A percentile compares a stretch with the other conserved stretches of the same genome.
Evolutionary conservation across 352 stramenopile genomes (phyloP).

Genomic region (Blastocystis sp.): DNA sequence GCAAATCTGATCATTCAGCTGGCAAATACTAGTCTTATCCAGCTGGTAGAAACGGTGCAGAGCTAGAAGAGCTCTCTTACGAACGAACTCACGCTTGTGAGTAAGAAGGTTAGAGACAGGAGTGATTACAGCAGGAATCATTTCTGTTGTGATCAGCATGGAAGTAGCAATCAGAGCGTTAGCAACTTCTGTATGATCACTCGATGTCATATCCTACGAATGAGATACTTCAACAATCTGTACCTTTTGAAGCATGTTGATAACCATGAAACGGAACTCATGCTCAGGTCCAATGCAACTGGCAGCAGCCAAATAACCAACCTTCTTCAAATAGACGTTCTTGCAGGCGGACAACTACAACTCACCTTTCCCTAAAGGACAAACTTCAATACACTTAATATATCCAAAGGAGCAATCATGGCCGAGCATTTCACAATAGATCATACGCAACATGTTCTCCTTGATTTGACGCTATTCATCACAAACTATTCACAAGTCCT

Average conservation of each 20-base stretch:
- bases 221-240: not conserved
- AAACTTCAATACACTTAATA: slow-evolving; percentile 94
- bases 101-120: slow-evolving; percentile 88
- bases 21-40: slow-evolving; percentile 80
- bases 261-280: slow-evolving; percentile 99
- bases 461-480: slow-evolving; percentile 70
- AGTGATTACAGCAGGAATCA: slow-evolving; percentile 88
- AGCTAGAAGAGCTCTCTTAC: slow-evolving; percentile 96
- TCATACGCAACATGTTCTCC: slow-evolving; percentile 95
- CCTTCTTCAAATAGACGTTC: slow-evolving; percentile 63
- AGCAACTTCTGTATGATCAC: slow-evolving; percentile 81
- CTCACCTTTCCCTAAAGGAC: slow-evolving; percentile 90
- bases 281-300: slow-evolving; percentile 91
- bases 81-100: slow-evolving; percentile 89
- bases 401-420: slow-evolving; percentile 99
- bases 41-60: slow-evolving; percentile 96
- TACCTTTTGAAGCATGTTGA: slow-evolving; percentile 96
- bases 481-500: not conserved
- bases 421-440: slow-evolving; percentile 99
- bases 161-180: slow-evolving; percentile 87
- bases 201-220: slow-evolving; percentile 72
- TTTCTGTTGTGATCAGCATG: slow-evolving; percentile 91
- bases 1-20: slow-evolving; percentile 82
- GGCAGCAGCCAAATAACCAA: slow-evolving; percentile 67
- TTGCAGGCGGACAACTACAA: slow-evolving; percentile 65